phyloP scores from a whole-genome alignment of 2,329 filamentous ascomycete species.

The Colletotrichum lentis region DNA sequence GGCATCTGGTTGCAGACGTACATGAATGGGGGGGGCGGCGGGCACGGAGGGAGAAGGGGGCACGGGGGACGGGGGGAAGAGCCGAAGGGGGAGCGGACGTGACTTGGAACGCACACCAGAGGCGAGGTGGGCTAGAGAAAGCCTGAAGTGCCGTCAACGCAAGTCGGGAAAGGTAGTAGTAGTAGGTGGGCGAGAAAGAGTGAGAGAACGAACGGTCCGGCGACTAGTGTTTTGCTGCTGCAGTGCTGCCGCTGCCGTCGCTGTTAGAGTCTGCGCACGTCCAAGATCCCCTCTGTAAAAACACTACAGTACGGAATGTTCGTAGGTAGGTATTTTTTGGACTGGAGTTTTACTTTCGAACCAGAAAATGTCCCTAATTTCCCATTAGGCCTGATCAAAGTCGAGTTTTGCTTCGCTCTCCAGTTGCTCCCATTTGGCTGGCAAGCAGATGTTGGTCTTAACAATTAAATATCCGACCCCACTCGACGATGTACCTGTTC shows the following conservation, averaged over 20 bases:
- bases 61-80: background rate
- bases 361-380: slow-evolving; percentile 20
- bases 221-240: slow-evolving; percentile 23
- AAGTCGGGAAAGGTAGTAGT: slow-evolving; percentile 9
- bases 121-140: slow-evolving; percentile 1
- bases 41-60: slow-evolving; percentile 16
- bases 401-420: background rate
- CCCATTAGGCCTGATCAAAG: slow-evolving; percentile 16
- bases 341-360: slow-evolving; percentile 6
- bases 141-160: slow-evolving; percentile 15
- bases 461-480: slow-evolving; percentile 7
- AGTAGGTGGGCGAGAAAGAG: slow-evolving; percentile 8
- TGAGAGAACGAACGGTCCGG: slow-evolving; percentile 7
- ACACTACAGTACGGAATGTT: too few species aligned
- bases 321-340: slow-evolving; percentile 2
- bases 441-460: slow-evolving; percentile 6
- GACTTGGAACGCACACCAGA: slow-evolving; percentile 27
- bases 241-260: background rate
- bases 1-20: slow-evolving; percentile 28
- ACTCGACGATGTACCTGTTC: slow-evolving; percentile 3
- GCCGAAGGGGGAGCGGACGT: slow-evolving; percentile 24
- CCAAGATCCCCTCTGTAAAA: background rate
- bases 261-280: slow-evolving; percentile 18
- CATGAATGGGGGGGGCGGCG: slow-evolving; percentile 24
- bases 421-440: background rate